Conservation (phyloP, 2,329 filamentous ascomycete species). For the Apiospora phragmitis region DNA sequence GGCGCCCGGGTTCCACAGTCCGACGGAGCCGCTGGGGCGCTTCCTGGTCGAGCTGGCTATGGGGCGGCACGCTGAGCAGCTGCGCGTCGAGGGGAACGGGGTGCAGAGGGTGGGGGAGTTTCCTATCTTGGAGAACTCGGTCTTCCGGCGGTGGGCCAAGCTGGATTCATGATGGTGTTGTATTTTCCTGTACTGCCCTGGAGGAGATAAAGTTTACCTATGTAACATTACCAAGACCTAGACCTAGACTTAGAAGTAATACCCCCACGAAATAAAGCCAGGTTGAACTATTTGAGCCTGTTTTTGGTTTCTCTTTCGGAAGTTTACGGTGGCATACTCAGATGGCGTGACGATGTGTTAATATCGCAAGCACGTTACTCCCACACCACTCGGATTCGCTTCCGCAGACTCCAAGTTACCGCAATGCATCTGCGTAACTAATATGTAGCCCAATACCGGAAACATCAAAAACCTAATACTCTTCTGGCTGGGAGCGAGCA, state of each 20-base stretch:
- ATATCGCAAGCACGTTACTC: too few relatives aligned
- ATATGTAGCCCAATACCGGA: too few relatives aligned
- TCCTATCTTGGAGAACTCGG: constrained; percentile 31
- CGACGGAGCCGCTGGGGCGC: constrained; percentile 44
- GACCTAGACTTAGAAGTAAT: background rate
- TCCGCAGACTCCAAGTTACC: background rate
- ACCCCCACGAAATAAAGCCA: background rate
- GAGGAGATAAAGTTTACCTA: background rate
- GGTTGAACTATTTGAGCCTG: background rate
- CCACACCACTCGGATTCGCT: too few relatives aligned
- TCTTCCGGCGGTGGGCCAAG: constrained; percentile 25
- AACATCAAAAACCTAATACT: background rate
- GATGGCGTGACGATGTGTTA: background rate
- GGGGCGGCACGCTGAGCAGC: constrained; percentile 34
- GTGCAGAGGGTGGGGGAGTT: constrained; percentile 29
- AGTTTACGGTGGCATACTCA: background rate
- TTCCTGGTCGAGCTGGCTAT: constrained; percentile 48
- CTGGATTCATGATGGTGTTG: constrained; percentile 13
- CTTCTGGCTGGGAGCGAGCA: background rate
- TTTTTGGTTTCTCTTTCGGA: background rate
- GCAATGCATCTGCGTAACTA: background rate
- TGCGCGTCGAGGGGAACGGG: constrained; percentile 21
- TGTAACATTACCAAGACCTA: background rate
- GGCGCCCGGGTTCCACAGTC: constrained; percentile 32
- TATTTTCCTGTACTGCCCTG: too few relatives aligned